Percentiles rank a stretch among this genome's conserved stretches.
Conservation (phyloP, 495 filamentous ascomycete genomes). For the Aspergillus egyptiacus region DNA sequence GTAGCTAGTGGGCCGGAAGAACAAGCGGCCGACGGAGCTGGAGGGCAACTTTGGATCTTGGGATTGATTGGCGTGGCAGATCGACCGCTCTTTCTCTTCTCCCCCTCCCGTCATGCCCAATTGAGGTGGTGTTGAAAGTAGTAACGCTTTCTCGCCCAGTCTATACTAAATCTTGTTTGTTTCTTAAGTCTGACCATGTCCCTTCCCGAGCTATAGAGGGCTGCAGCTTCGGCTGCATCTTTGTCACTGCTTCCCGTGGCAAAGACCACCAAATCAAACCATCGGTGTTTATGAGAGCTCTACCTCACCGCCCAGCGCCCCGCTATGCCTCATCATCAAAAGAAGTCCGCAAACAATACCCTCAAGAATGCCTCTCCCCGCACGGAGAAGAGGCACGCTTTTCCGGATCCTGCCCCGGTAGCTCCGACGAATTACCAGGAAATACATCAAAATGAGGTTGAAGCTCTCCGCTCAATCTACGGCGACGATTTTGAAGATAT, state of each 20-base stretch:
- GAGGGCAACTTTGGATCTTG: background rate
- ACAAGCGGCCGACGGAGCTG: background rate
- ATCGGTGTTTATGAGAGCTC: constrained; percentile 18
- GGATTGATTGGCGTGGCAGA: constrained; percentile 3
- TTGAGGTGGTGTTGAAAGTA: constrained; percentile 5
- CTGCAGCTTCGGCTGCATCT: constrained; percentile 40
- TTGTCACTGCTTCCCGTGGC: constrained; percentile 29
- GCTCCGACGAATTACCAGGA: constrained; percentile 66
- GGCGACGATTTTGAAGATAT: constrained; percentile 82
- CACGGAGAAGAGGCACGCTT: constrained; percentile 28
- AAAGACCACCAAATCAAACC: constrained; percentile 22
- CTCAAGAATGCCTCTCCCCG: constrained; percentile 27
- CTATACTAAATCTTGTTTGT: constrained; percentile 5
- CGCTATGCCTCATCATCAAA: constrained; percentile 49
- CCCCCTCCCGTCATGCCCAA: constrained; percentile 6
- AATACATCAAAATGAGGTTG: constrained; percentile 79
- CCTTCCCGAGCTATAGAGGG: constrained; percentile 30
- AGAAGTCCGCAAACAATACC: constrained; percentile 35
- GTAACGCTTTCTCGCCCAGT: constrained; percentile 6
- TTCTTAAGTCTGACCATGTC: constrained; percentile 17
- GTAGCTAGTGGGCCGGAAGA: constrained; percentile 1
- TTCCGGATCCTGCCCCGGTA: constrained; percentile 24
- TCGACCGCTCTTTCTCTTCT: constrained; percentile 12
- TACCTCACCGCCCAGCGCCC: constrained; percentile 30
- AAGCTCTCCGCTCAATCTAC: constrained; percentile 84